phyloP scores from a whole-genome alignment of 2,329 filamentous ascomycete species.

The Fusarium oxysporum region DNA sequence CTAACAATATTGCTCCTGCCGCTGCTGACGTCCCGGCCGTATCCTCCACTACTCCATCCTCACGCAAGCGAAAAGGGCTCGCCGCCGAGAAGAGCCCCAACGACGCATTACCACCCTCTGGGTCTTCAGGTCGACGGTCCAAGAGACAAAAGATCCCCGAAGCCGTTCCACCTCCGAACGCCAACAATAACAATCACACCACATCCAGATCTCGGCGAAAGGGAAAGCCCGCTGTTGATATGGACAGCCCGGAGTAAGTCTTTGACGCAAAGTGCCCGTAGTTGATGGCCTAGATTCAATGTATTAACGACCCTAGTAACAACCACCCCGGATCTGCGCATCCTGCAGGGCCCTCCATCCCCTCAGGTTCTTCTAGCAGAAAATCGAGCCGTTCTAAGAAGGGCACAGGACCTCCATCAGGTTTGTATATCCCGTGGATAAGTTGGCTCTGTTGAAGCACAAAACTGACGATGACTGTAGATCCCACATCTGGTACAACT shows the following conservation, averaged over 20 bases:
- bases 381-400: constrained; percentile 81
- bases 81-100: constrained; percentile 63
- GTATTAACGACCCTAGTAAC: constrained; percentile 36
- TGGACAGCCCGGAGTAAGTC: constrained; percentile 79
- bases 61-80: constrained; percentile 82
- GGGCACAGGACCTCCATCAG: constrained; percentile 59
- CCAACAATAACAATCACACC: constrained; percentile 44
- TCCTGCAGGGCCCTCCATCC: constrained; percentile 66
- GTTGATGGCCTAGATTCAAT: background rate
- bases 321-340: constrained; percentile 66
- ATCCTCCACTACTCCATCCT: constrained; percentile 57
- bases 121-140: constrained; percentile 66
- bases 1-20: constrained; percentile 56
- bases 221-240: constrained; percentile 70
- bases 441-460: background rate
- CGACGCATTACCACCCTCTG: constrained; percentile 41
- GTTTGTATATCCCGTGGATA: constrained; percentile 45
- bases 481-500: constrained; percentile 50
- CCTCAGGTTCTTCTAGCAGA: constrained; percentile 74
- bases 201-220: constrained; percentile 65
- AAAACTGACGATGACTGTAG: constrained; percentile 41
- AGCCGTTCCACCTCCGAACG: constrained; percentile 51
- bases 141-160: constrained; percentile 78
- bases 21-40: constrained; percentile 55
- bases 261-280: background rate